Evolutionary conservation across 805 yeast genomes (phyloP).

Genomic region (Kazachstania africana): DNA sequence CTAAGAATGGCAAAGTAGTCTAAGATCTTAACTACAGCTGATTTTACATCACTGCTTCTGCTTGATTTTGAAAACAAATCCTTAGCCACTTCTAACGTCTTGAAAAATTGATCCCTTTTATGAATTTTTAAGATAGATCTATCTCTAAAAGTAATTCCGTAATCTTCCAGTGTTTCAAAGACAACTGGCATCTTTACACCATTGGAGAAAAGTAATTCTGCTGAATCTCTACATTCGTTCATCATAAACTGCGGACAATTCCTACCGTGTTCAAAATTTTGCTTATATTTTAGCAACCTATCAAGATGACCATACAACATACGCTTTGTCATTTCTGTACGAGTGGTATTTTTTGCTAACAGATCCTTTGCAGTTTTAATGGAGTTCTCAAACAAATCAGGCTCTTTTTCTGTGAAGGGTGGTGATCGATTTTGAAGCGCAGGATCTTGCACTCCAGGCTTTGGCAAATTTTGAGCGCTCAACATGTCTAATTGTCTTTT

Average conservation of each 20-base stretch:
- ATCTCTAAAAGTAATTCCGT: conserved; percentile 14
- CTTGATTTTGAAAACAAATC: conserved; percentile 15
- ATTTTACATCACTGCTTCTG: conserved; percentile 11
- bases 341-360: conserved; percentile 8
- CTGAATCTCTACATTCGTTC: conserved; percentile 12
- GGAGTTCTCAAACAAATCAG: conserved; percentile 13
- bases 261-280: conserved; percentile 9
- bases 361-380: conserved; percentile 13
- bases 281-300: conserved; percentile 8
- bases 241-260: conserved; percentile 4
- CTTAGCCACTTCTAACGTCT: conserved; percentile 20
- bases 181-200: conserved; percentile 24
- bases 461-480: conserved; percentile 1
- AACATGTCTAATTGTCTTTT: conserved; percentile 9
- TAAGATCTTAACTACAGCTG: conserved; percentile 9
- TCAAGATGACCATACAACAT: conserved; percentile 11
- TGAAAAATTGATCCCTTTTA: conserved; percentile 17
- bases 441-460: conserved; percentile 2
- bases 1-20: conserved; percentile 13
- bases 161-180: conserved; percentile 18
- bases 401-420: not conserved
- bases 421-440: not conserved
- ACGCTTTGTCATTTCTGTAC: conserved; percentile 11
- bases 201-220: conserved; percentile 15
- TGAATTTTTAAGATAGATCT: conserved; percentile 8